A percentile compares a stretch with the other conserved stretches of the same genome.
These are phyloP conservation scores for Tetrahymena malaccensis DNA, from an alignment of 73 alveolate species.

Conservation along the genomic window DNA sequence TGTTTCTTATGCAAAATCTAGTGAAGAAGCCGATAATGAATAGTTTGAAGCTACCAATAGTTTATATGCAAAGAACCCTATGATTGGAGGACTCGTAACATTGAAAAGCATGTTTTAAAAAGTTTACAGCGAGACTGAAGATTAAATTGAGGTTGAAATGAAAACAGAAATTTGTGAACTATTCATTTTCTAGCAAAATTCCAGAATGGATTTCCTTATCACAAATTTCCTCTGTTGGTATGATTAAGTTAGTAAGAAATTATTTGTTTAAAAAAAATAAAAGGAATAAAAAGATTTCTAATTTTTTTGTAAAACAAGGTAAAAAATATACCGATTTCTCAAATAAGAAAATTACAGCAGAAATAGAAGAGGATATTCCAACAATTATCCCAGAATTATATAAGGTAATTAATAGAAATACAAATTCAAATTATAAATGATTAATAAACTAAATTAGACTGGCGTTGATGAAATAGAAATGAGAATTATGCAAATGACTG, in stretches of 20 bases:
- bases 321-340: not conserved
- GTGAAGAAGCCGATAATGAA: conserved; percentile 33
- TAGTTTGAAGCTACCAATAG: not conserved
- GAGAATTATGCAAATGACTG: not conserved
- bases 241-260: not conserved
- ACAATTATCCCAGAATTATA: not conserved
- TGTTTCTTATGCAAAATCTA: conserved; percentile 11
- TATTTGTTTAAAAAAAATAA: not conserved
- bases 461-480: conserved; percentile 25
- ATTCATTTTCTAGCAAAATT: conserved; percentile 24
- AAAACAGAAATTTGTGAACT: conserved; percentile 30
- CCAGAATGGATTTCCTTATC: conserved; percentile 23
- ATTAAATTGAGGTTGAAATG: conserved; percentile 2
- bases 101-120: not conserved
- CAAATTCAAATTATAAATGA: too few species aligned
- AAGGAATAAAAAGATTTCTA: too few species aligned
- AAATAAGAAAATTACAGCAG: conserved; percentile 1
- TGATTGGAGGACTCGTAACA: conserved; percentile 7
- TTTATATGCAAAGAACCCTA: conserved; percentile 26
- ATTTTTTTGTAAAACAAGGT: not conserved
- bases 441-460: not conserved
- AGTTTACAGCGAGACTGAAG: not conserved
- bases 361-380: conserved; percentile 22
- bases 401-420: not conserved
- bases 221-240: conserved; percentile 27